Conservation (phyloP, 352 stramenopile genomes). For the Globisporangium iwayamae region DNA sequence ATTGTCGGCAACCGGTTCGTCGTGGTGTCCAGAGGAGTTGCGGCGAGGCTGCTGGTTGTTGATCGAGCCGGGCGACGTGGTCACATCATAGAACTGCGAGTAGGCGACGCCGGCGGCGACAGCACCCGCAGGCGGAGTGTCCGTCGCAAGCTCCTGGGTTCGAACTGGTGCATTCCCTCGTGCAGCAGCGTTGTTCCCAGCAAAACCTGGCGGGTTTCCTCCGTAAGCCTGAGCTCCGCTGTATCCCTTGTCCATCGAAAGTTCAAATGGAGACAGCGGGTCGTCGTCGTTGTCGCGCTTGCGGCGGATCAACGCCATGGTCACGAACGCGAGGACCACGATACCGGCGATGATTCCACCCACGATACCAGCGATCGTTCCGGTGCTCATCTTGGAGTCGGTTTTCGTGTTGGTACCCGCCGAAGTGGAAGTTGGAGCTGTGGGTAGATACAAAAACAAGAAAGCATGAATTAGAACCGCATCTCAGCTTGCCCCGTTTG, state of each 20-base stretch:
- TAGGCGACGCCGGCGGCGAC: slow-evolving; percentile 57
- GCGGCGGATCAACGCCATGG: slow-evolving; percentile 53
- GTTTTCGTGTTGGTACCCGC: slow-evolving; percentile 12
- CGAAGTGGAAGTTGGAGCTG: slow-evolving; percentile 12
- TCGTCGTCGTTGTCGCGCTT: slow-evolving; percentile 64
- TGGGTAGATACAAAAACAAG: neutral
- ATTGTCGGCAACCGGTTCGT: slow-evolving; percentile 24
- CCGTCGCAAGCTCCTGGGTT: slow-evolving; percentile 20
- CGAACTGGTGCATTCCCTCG: slow-evolving; percentile 21
- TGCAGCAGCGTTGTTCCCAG: slow-evolving; percentile 15
- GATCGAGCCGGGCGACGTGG: slow-evolving; percentile 49
- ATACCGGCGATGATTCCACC: slow-evolving; percentile 60
- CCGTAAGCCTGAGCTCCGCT: slow-evolving; percentile 45
- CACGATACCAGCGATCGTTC: slow-evolving; percentile 65
- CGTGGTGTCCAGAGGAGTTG: slow-evolving; percentile 17
- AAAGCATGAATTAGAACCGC: neutral
- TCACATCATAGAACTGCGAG: slow-evolving; percentile 73
- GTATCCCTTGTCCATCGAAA: slow-evolving; percentile 85
- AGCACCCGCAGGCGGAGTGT: slow-evolving; percentile 35
- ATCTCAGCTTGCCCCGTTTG: no score
- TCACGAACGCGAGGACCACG: slow-evolving; percentile 49
- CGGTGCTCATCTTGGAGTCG: slow-evolving; percentile 59
- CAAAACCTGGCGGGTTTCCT: slow-evolving; percentile 22
- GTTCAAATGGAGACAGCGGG: slow-evolving; percentile 75
- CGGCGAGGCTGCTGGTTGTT: slow-evolving; percentile 22